A percentile compares a stretch with the other conserved stretches of the same genome.
phyloP scores from a whole-genome alignment of 2,329 filamentous ascomycete genomes.

The Beauveria medogensis region DNA sequence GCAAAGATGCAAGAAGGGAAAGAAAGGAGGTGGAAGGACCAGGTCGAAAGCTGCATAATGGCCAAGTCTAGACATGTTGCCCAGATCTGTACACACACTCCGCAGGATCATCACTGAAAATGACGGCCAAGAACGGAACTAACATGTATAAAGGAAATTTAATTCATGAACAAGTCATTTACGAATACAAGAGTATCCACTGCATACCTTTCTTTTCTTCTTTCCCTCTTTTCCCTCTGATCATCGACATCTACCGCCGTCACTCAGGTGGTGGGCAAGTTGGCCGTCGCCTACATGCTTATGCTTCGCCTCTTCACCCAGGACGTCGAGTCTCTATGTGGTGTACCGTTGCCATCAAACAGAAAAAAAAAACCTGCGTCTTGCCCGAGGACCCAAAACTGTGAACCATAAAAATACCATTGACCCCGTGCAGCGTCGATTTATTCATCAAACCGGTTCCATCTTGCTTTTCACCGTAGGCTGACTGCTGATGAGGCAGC shows the following conservation, averaged over 20 bases:
- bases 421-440: background rate
- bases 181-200: constrained; percentile 11
- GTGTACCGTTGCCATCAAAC: background rate
- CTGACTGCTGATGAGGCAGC: background rate
- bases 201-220: background rate
- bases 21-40: no score
- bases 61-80: background rate
- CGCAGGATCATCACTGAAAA: background rate
- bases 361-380: background rate
- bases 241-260: background rate
- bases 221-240: background rate
- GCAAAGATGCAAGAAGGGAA: no score
- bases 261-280: background rate
- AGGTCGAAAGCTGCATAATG: no score
- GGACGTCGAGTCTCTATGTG: background rate
- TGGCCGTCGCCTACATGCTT: background rate
- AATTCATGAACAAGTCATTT: constrained; percentile 11
- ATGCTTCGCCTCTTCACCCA: background rate
- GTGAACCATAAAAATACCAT: background rate
- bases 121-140: background rate
- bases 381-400: background rate
- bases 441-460: constrained; percentile 2
- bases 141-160: background rate
- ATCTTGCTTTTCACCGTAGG: background rate
- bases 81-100: background rate